Percentiles rank a stretch among this genome's conserved stretches.
phyloP scores from a whole-genome alignment of 257 asterid species.

The Nemophila menziesii region DNA sequence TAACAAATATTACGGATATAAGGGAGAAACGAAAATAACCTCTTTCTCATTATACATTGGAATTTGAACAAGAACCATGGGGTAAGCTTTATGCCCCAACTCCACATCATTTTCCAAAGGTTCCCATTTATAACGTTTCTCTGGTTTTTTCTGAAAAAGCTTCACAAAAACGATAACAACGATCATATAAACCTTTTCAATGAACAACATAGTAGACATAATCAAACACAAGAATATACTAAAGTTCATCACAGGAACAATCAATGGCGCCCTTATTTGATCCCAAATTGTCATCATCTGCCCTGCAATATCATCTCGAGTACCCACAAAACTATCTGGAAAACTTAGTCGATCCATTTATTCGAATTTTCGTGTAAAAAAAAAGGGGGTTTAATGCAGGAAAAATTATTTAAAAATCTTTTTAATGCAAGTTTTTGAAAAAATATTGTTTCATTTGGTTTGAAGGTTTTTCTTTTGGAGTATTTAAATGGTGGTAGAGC shows the following conservation, averaged over 20 bases:
- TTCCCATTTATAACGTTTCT: constrained; percentile 77
- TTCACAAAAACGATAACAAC: constrained; percentile 54
- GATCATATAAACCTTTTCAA: constrained; percentile 84
- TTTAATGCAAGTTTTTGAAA: constrained; percentile 16
- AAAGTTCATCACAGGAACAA: constrained; percentile 56
- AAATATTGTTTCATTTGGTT: constrained; percentile 19
- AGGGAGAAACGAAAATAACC: constrained; percentile 22
- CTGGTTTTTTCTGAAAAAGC: constrained; percentile 54
- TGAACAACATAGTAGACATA: constrained; percentile 79
- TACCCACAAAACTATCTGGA: constrained; percentile 31
- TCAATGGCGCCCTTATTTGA: constrained; percentile 69
- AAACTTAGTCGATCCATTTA: constrained; percentile 45
- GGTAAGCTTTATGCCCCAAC: constrained; percentile 63
- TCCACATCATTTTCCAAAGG: constrained; percentile 75
- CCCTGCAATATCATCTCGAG: constrained; percentile 35
- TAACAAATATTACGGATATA: no score
- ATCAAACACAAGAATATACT: constrained; percentile 43
- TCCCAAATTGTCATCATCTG: constrained; percentile 52
- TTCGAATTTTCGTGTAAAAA: background rate
- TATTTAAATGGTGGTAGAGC: constrained; percentile 46
- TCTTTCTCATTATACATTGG: constrained; percentile 96
- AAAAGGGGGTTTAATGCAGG: constrained; percentile 2
- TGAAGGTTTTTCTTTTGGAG: constrained; percentile 30
- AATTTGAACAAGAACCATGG: constrained; percentile 82
- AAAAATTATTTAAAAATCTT: constrained; percentile 13